A percentile compares a stretch with the other conserved stretches of the same genome.
Conservation (phyloP, 139 green algal genomes). For the Chlorella sp. region DNA sequence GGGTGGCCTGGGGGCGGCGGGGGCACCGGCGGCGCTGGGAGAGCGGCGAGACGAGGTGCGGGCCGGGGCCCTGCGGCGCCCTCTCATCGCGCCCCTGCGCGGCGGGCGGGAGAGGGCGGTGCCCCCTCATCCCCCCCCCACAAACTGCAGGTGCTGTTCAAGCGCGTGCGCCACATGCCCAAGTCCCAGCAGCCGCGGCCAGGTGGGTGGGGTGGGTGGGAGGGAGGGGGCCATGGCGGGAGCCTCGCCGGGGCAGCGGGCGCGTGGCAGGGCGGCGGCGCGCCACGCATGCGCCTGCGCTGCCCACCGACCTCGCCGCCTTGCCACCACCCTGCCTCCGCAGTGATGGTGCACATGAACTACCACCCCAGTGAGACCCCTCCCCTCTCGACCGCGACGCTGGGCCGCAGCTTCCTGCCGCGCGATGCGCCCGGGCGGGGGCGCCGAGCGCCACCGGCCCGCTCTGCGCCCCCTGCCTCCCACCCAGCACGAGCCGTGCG, state of each 20-base stretch:
- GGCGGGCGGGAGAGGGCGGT: too few relatives aligned
- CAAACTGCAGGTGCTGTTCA: conserved; percentile 15
- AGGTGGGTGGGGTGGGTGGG: conserved; percentile 42
- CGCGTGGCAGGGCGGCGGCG: neutral
- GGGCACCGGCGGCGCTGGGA: too few relatives aligned
- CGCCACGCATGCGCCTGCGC: neutral
- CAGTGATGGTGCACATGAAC: conserved; percentile 68
- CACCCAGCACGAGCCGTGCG: neutral
- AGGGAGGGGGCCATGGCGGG: too few relatives aligned
- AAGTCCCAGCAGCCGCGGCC: conserved; percentile 46
- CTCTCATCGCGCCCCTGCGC: too few relatives aligned
- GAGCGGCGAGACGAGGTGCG: too few relatives aligned
- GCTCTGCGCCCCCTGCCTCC: neutral
- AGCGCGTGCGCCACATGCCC: conserved; percentile 57
- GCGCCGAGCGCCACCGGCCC: neutral
- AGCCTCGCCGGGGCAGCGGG: neutral
- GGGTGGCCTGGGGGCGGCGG: too few relatives aligned
- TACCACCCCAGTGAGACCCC: conserved; percentile 84
- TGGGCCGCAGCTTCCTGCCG: neutral
- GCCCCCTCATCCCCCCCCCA: too few relatives aligned
- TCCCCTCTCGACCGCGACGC: neutral
- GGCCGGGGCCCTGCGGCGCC: too few relatives aligned
- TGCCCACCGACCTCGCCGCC: neutral
- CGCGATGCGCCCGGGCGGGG: neutral
- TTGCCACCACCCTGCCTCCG: neutral